phyloP scores from a whole-genome alignment of 768 basidiomycete genomes.

The Naematelia aurantialba region DNA sequence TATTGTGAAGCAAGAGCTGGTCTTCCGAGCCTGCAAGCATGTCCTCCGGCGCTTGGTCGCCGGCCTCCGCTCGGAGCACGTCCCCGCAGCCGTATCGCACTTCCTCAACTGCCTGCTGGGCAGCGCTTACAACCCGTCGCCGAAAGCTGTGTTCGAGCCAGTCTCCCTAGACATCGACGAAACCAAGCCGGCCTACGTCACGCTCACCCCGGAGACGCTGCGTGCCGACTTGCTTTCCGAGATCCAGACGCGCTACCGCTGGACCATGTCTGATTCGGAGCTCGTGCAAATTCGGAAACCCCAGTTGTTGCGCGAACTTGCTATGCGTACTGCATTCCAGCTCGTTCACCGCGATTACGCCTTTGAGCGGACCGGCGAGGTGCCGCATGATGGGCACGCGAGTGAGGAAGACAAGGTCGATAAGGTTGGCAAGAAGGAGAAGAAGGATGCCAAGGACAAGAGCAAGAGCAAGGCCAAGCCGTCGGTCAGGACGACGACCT shows the following conservation, averaged over 20 bases:
- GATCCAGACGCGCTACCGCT: slow-evolving; percentile 50
- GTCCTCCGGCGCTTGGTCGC: slow-evolving; percentile 49
- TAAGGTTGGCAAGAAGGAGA: slow-evolving; percentile 25
- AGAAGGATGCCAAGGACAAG: slow-evolving; percentile 35
- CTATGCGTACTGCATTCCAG: slow-evolving; percentile 51
- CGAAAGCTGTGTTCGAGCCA: slow-evolving; percentile 47
- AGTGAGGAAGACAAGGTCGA: slow-evolving; percentile 27
- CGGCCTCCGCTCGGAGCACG: slow-evolving; percentile 46
- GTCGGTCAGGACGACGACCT: slow-evolving; percentile 30
- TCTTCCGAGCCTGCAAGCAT: slow-evolving; percentile 53
- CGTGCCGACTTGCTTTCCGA: slow-evolving; percentile 43
- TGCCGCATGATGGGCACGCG: slow-evolving; percentile 30
- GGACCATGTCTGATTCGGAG: slow-evolving; percentile 41
- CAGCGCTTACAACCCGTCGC: slow-evolving; percentile 39
- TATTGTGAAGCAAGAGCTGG: slow-evolving; percentile 52
- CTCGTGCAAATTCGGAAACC: slow-evolving; percentile 44
- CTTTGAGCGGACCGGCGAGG: slow-evolving; percentile 33
- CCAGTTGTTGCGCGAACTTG: slow-evolving; percentile 53
- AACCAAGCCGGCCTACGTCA: slow-evolving; percentile 46
- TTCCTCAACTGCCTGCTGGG: slow-evolving; percentile 55
- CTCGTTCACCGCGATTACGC: slow-evolving; percentile 50
- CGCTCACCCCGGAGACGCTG: slow-evolving; percentile 49
- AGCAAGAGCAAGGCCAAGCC: slow-evolving; percentile 19
- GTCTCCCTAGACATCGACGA: slow-evolving; percentile 26
- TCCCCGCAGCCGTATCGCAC: slow-evolving; percentile 51